Evolutionary conservation across 2,329 filamentous ascomycete genomes (phyloP), one percentile per base, ranked within the genome.

Genomic region (Blumeria hordei): DNA sequence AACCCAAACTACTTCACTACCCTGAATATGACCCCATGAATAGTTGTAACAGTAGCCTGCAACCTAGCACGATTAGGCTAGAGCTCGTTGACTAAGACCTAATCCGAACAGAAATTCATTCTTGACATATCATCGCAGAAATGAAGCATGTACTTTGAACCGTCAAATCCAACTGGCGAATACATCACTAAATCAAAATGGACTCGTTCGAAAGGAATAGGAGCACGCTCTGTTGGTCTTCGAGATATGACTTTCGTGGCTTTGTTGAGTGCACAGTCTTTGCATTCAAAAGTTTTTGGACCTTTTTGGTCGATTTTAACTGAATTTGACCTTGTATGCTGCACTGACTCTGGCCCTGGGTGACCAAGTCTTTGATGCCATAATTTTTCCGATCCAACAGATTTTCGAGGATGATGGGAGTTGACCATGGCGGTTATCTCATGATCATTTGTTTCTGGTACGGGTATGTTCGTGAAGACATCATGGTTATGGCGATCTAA

Each of bases 181-280:
- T 51, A 51, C 2, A 18, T 14, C 3, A 51, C 33, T 16, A 51
- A 36, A 28, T 51, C 49, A 51, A 51, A 51, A 34, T 51, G 49
- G 9, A 51, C 32, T 36, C n/a, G 41, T 34, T 51, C 49, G 49
- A 51, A 51, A 16, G 49, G 49, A 34, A 51, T 28, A 14, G 2
- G n/a, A 36, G n/a, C 3, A 51, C 49, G 49, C n/a, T 51, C 49
- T 10, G n/a, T 35, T 35, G 49, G 49, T 51, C 49, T 18, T n/a
- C 28, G 28, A 5, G 28, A 51, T 35, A 51, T 36, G 4, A 51
- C n/a, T 35, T 51, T 36, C 36, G 28, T 51, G 3, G 49, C 49
- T 51, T 51, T 51, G 8, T 51, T 51, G 11, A 51, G 49, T 51
- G 49, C 49, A 51, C 49, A 51, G n/a, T 28, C 49, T 35, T 51